Percentiles rank a stretch among this genome's conserved stretches.
Evolutionary conservation across 164 flowering plant species (phyloP).

Genomic region (grape (Vitis vinifera)): DNA sequence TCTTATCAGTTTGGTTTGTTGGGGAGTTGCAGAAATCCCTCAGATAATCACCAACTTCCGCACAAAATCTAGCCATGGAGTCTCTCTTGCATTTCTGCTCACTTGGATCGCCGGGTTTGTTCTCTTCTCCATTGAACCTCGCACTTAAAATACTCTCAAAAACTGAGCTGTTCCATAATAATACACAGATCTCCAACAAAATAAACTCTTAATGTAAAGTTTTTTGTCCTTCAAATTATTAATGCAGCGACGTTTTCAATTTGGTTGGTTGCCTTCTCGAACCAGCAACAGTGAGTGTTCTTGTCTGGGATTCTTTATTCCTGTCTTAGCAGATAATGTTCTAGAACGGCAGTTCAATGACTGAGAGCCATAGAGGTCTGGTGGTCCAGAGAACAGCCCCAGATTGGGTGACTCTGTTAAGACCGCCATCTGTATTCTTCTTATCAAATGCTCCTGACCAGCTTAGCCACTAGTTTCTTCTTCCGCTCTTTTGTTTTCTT

Average conservation of each 20-base stretch:
- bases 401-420: background rate
- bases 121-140: background rate
- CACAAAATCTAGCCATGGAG: constrained; percentile 85
- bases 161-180: too few species aligned
- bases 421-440: too few species aligned
- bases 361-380: too few species aligned
- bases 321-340: too few species aligned
- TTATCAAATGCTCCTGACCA: too few species aligned
- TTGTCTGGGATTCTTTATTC: background rate
- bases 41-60: constrained; percentile 88
- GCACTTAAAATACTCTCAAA: background rate
- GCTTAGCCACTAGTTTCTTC: too few species aligned
- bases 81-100: constrained; percentile 77
- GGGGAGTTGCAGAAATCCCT: constrained; percentile 95
- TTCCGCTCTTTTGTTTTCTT: background rate
- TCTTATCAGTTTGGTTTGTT: constrained; percentile 55
- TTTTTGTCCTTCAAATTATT: background rate
- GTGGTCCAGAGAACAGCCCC: background rate
- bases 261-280: constrained; percentile 84
- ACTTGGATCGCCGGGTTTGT: constrained; percentile 84
- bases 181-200: too few species aligned
- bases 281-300: constrained; percentile 82
- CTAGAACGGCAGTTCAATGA: too few species aligned
- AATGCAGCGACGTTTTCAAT: constrained; percentile 80
- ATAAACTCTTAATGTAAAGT: too few species aligned